Evolutionary conservation across 345 rosid genomes (phyloP).

Genomic region (Schrenkiella parvula): DNA sequence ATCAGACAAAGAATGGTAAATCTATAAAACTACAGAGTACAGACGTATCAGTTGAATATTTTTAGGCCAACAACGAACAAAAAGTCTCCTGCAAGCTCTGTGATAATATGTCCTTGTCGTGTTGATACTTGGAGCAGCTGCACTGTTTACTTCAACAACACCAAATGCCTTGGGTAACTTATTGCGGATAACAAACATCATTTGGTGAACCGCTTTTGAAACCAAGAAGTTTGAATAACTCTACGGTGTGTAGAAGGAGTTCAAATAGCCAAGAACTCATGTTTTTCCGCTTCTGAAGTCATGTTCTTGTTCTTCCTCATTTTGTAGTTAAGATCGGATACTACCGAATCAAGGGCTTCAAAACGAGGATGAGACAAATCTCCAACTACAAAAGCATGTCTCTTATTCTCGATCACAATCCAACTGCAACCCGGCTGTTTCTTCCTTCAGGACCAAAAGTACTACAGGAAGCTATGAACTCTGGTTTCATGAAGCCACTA

Average conservation of each 20-base stretch:
- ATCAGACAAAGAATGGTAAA: not conserved
- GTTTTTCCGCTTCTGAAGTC: not conserved
- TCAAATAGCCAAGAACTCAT: constrained; percentile 20
- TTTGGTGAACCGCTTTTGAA: no score
- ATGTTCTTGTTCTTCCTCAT: constrained; percentile 38
- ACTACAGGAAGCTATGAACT: constrained; percentile 78
- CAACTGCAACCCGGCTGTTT: constrained; percentile 83
- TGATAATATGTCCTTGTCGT: not conserved
- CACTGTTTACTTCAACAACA: not conserved
- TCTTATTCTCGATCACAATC: constrained; percentile 45
- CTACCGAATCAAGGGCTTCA: constrained; percentile 33
- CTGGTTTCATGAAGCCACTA: constrained; percentile 40
- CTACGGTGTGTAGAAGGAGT: not conserved
- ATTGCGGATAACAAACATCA: not conserved
- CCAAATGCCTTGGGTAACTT: not conserved
- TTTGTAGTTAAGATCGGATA: constrained; percentile 40
- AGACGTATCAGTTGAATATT: no score
- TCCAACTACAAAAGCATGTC: constrained; percentile 52
- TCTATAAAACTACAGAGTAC: no score
- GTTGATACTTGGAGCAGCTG: not conserved
- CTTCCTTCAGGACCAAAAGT: constrained; percentile 79
- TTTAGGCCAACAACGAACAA: no score
- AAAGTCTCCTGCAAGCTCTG: no score
- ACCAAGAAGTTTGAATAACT: no score
- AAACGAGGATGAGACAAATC: constrained; percentile 47